Conservation (phyloP, 257 asterid genomes). For the Nicotiana tomentosiformis region DNA sequence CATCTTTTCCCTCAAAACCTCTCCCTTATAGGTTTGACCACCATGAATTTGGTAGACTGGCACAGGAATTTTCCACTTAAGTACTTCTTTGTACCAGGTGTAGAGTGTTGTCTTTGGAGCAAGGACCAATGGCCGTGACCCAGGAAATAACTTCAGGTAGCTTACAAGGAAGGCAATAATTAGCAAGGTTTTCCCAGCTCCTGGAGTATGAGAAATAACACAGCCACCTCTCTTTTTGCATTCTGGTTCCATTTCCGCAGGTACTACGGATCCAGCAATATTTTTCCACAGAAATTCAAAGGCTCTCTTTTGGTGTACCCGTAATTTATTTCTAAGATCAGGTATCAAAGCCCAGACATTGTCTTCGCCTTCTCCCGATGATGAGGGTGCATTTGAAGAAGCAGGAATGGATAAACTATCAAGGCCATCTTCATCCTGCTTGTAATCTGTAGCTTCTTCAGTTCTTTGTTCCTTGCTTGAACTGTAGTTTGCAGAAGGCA, state of each 20-base stretch:
- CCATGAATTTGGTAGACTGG: slow-evolving; percentile 99
- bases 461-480: slow-evolving; percentile 52
- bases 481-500: slow-evolving; percentile 24
- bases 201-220: slow-evolving; percentile 92
- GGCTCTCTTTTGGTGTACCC: slow-evolving; percentile 72
- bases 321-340: slow-evolving; percentile 56
- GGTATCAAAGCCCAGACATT: slow-evolving; percentile 95
- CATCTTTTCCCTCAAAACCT: slow-evolving; percentile 82
- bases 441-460: slow-evolving; percentile 44
- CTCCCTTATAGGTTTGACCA: slow-evolving; percentile 94
- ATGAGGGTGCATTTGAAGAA: slow-evolving; percentile 40
- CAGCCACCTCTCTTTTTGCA: slow-evolving; percentile 80
- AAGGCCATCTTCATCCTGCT: slow-evolving; percentile 31
- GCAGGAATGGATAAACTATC: slow-evolving; percentile 49
- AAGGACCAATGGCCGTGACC: slow-evolving; percentile 85
- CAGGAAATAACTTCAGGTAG: slow-evolving; percentile 86
- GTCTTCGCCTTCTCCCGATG: slow-evolving; percentile 41
- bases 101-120: slow-evolving; percentile 94
- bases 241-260: slow-evolving; percentile 65
- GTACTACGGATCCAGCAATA: slow-evolving; percentile 79
- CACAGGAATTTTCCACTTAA: slow-evolving; percentile 92
- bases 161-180: slow-evolving; percentile 89
- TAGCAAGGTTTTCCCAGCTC: slow-evolving; percentile 92
- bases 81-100: slow-evolving; percentile 95
- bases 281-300: slow-evolving; percentile 94